phyloP scores from a whole-genome alignment of 345 rosid genomes.

The Moringa oleifera region DNA sequence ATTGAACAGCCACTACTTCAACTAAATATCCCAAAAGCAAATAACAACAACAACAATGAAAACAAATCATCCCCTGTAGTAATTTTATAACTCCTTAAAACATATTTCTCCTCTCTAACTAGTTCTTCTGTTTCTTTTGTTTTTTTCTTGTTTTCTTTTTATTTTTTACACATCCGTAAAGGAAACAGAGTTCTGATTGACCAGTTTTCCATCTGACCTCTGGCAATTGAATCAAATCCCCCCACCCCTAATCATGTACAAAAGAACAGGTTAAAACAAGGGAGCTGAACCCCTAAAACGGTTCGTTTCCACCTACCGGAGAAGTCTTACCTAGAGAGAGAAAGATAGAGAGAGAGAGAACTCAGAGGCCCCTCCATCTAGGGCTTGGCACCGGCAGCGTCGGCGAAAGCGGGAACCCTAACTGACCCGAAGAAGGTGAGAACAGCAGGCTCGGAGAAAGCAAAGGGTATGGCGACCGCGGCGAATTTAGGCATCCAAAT shows the following conservation, averaged over 20 bases:
- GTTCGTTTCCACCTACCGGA: not conserved
- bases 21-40: too few relatives aligned
- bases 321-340: constrained; percentile 7
- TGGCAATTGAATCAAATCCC: constrained; percentile 9
- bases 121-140: not conserved
- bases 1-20: not conserved
- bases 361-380: constrained; percentile 49
- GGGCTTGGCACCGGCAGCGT: constrained; percentile 77
- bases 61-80: not conserved
- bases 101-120: not conserved
- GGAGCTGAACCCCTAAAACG: not conserved
- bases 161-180: too few relatives aligned
- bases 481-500: constrained; percentile 80
- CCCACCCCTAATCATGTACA: constrained; percentile 20
- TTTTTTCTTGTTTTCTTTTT: too few relatives aligned
- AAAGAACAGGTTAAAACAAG: not conserved
- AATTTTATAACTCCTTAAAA: not conserved
- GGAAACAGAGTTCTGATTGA: too few relatives aligned
- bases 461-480: constrained; percentile 54
- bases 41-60: not conserved
- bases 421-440: constrained; percentile 53
- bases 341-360: constrained; percentile 3
- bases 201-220: not conserved
- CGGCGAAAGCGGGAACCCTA: constrained; percentile 63
- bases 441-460: constrained; percentile 58